Percentiles rank a stretch among this genome's conserved stretches.
These are phyloP conservation scores for Calonectria naviculata DNA, from an alignment of 2,329 filamentous ascomycete genomes.

Conservation along the genomic window DNA sequence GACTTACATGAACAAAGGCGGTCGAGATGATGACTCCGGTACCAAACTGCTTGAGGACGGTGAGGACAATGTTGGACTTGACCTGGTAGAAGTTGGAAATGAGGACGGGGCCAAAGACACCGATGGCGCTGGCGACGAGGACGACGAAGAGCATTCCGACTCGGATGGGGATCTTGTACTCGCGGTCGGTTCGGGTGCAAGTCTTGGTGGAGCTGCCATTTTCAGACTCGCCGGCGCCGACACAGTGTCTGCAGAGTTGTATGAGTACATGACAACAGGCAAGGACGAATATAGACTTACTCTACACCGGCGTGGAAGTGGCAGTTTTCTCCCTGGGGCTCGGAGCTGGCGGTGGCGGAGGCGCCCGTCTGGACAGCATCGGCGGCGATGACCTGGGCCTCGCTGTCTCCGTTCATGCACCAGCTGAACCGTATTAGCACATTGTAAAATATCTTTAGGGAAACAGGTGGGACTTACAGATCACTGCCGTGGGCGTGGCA, in stretches of 20 bases:
- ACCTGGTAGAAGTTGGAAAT: slow-evolving; percentile 66
- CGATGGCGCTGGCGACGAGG: slow-evolving; percentile 73
- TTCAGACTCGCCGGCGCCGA: slow-evolving; percentile 50
- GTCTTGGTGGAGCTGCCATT: slow-evolving; percentile 39
- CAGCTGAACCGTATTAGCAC: slow-evolving; percentile 21
- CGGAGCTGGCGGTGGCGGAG: not conserved
- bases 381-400: slow-evolving; percentile 28
- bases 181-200: slow-evolving; percentile 58
- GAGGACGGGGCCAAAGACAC: slow-evolving; percentile 76
- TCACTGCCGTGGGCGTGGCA: slow-evolving; percentile 71
- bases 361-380: slow-evolving; percentile 30
- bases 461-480: slow-evolving; percentile 55
- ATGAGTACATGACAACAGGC: not conserved
- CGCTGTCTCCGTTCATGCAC: slow-evolving; percentile 34
- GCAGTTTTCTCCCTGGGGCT: slow-evolving; percentile 57
- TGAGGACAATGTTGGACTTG: slow-evolving; percentile 62
- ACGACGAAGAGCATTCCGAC: slow-evolving; percentile 81
- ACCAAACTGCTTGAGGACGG: slow-evolving; percentile 78
- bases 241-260: slow-evolving; percentile 62
- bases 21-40: slow-evolving; percentile 79
- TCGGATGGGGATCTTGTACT: slow-evolving; percentile 77
- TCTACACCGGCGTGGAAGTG: slow-evolving; percentile 83
- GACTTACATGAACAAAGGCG: slow-evolving; percentile 72
- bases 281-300: slow-evolving; percentile 54
- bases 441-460: too few relatives aligned